Percentiles rank a stretch among this genome's conserved stretches.
Conservation (phyloP, 768 basidiomycete genomes). For the Pleurotus ostreatus region DNA sequence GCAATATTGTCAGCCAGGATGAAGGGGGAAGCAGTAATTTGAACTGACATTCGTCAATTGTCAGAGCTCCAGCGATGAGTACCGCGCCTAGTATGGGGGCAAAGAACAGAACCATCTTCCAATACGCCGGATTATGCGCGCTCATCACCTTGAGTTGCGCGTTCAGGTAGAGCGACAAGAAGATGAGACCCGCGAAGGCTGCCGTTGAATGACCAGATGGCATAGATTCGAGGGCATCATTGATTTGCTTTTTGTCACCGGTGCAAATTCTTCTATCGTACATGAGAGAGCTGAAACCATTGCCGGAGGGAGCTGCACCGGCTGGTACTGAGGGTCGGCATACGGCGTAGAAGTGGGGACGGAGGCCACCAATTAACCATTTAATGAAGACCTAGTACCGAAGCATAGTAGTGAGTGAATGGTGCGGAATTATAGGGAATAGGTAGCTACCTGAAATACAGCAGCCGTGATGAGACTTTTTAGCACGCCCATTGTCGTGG, state of each 20-base stretch:
- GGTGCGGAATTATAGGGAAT: background rate
- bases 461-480: conserved; percentile 44
- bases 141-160: conserved; percentile 56
- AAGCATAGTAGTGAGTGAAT: background rate
- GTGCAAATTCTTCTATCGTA: conserved; percentile 52
- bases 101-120: conserved; percentile 59
- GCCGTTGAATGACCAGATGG: conserved; percentile 58
- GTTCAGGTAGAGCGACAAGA: conserved; percentile 43
- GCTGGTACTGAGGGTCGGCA: conserved; percentile 40
- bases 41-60: conserved; percentile 50
- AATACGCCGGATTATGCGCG: conserved; percentile 58
- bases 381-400: conserved; percentile 45
- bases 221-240: conserved; percentile 53
- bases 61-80: conserved; percentile 52
- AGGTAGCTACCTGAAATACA: conserved; percentile 28
- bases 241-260: conserved; percentile 49
- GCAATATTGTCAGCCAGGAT: background rate
- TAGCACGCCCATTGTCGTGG: conserved; percentile 50
- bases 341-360: conserved; percentile 49
- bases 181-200: conserved; percentile 52
- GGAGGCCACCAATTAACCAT: conserved; percentile 47
- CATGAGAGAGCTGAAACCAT: conserved; percentile 46
- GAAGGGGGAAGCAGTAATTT: background rate
- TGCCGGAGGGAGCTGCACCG: conserved; percentile 28
- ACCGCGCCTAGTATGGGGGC: conserved; percentile 52